A percentile compares a stretch with the other conserved stretches of the same genome.
Evolutionary conservation across 176 grass and related monocot species (phyloP).

Genomic region (Aegilops tauschii): DNA sequence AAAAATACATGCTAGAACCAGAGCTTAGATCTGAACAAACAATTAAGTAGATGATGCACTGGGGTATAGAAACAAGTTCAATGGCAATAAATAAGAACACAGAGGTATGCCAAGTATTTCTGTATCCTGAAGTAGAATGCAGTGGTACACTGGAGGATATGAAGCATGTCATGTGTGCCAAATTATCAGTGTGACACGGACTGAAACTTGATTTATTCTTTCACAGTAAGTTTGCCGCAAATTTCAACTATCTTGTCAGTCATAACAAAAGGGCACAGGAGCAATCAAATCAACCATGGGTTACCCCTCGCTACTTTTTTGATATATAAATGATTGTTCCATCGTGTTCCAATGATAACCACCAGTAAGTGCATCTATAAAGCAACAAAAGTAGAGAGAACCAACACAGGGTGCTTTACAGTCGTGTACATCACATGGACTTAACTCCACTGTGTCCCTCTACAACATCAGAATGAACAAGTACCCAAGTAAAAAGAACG

Average conservation of each 20-base stretch:
- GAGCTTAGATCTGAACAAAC: not conserved
- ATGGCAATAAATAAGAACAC: not conserved
- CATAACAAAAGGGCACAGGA: conserved; percentile 1
- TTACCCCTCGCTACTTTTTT: conserved; percentile 18
- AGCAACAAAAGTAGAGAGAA: conserved; percentile 19
- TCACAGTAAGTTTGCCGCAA: not conserved
- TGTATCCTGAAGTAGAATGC: not conserved
- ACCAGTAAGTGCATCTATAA: conserved; percentile 32
- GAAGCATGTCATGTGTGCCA: not conserved
- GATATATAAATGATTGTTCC: conserved; percentile 16
- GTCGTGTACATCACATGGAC: conserved; percentile 36
- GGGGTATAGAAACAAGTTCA: not conserved
- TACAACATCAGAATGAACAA: conserved; percentile 14
- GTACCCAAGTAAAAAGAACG: conserved; percentile 20
- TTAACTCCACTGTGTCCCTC: not conserved
- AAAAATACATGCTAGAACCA: conserved; percentile 7
- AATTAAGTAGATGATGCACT: not conserved
- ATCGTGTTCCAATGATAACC: conserved; percentile 28
- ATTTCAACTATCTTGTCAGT: conserved; percentile 11
- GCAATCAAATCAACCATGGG: conserved; percentile 19
- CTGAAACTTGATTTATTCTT: conserved; percentile 11
- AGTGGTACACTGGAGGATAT: not conserved
- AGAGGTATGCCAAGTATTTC: not conserved
- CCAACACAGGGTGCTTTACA: conserved; percentile 18
- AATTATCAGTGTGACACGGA: not conserved